Evolutionary conservation across 257 asterid species (phyloP), one percentile per base, ranked within the genome.

Genomic region (Gentiana straminea): DNA sequence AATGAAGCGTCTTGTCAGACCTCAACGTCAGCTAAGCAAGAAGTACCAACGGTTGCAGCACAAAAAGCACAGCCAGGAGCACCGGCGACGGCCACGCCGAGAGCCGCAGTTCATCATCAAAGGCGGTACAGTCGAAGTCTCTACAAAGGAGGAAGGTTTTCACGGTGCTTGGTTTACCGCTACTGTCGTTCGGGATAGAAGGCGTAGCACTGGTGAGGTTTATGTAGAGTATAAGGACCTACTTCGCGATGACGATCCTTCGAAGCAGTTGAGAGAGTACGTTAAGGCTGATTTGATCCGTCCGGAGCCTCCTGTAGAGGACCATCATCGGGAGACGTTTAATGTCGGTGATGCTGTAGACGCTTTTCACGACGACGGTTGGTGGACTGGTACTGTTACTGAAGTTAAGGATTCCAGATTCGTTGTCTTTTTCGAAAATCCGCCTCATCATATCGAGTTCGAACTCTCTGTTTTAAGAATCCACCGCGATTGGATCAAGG

Each of bases 301-400:
- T 52, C 93, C 95, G 2, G 59, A 55, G 4, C 86, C 84, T 6
- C 89, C 87, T 3, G 9, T 41, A 2, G 34, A 34, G 33, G 67
- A 51, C 8, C 65, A 67, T 51, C 12, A 52, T 7, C 56, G 24
- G 1, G 38, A 59, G 66, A 55, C 67, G 6, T 78, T 69, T 47
- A 76, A 71, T 15, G 65, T 61, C 0, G 57, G 68, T 51, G 93
- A 83, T 77, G 67, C 52, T 11, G 93, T 86, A 1, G 95, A 86
- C 51, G 93, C 89, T 6, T 75, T 55, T 51, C 73, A 71, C 61
- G 67, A 55, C 57, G 89, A 86, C 49, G 86, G 86, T 3, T 86
- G 95, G 93, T 86, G 95, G 89, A 75, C 69, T 0, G 93, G 93
- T 33, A 70, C 62, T 38, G 77, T 86, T 1, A 68, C 54, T 2